Evolutionary conservation across 2,329 filamentous ascomycete genomes (phyloP), one percentile per base, ranked within the genome.

Genomic region (Microsporum canis): DNA sequence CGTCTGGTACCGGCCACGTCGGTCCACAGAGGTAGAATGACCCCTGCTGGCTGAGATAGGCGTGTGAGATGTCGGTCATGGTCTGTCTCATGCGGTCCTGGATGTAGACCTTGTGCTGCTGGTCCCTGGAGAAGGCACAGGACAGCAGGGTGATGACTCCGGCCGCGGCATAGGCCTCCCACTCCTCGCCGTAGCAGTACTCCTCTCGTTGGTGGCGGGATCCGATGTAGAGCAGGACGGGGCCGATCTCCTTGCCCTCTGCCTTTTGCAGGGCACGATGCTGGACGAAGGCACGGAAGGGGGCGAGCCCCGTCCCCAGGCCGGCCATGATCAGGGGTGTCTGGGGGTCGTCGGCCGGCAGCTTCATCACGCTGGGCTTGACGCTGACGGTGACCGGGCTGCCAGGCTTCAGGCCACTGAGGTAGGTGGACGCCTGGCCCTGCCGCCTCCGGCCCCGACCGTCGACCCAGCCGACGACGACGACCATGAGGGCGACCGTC

Each of bases 231-330:
- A 99, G 79, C 59, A 99, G 84, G 64, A 97, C 94, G 49, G 90
- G 80, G 60, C 94, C 94, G 67, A 99, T 96, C 62, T 94, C 86
- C 79, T 95, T 91, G 75, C 94, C 94, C 74, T 95, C 89, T n/a
- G 90, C 87, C 79, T 96, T 96, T 74, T 99, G 92, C 84, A 95
- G 91, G 57, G 94, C 94, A 62, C 94, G 92, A 79, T 99, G 94
- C 78, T 99, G 94, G 55, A 97, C 88, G 71, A 99, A 99, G 63
- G 94, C 94, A 66, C 94, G 90, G 89, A 99, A 99, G n/a, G 94
- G 94, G 1, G 94, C 94, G 27, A 99, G 86, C 71, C 94, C 94
- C 0, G 94, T 99, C 65, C 94, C 94, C n/a, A 97, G 87, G 74
- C 94, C 94, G 7, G 94, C 94, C 92, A 99, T 96, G 80, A 99